Evolutionary conservation across 129 eudicot species (phyloP).

Genomic region (Chrysanthemum seticuspe): DNA sequence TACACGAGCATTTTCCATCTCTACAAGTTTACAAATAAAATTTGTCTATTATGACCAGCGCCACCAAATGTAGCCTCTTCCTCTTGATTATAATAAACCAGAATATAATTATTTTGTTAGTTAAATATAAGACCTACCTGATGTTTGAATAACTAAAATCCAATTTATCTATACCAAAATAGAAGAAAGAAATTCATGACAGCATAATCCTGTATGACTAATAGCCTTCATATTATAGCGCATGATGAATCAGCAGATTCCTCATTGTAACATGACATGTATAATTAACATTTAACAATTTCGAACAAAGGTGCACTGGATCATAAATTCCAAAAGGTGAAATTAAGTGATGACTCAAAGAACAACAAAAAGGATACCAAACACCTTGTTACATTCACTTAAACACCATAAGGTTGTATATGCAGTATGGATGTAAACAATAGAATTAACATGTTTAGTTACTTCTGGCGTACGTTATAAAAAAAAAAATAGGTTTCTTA

Average conservation of each 20-base stretch:
- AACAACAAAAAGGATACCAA: conserved; percentile 5
- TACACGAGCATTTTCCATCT: not conserved
- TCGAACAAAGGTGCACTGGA: not conserved
- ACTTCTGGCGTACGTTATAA: too few species aligned
- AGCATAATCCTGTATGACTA: not conserved
- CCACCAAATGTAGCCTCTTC: conserved; percentile 15
- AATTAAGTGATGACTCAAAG: not conserved
- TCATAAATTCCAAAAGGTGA: conserved; percentile 9
- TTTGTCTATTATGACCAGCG: not conserved
- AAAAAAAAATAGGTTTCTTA: too few species aligned
- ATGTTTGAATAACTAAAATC: conserved; percentile 1
- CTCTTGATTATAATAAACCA: conserved; percentile 14
- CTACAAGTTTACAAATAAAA: not conserved
- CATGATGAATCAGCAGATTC: not conserved
- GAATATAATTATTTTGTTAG: not conserved
- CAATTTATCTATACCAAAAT: not conserved
- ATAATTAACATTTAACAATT: conserved; percentile 10
- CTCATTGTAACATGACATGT: not conserved
- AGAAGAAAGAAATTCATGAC: not conserved
- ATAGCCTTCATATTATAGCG: conserved; percentile 11
- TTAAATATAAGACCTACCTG: not conserved
- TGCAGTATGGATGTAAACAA: conserved; percentile 13
- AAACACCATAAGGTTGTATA: not conserved
- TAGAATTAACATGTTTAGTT: too few species aligned
- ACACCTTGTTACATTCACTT: not conserved